Conservation (phyloP, 2,329 filamentous ascomycete species). For the Coniosporium tulheliwenetii region DNA sequence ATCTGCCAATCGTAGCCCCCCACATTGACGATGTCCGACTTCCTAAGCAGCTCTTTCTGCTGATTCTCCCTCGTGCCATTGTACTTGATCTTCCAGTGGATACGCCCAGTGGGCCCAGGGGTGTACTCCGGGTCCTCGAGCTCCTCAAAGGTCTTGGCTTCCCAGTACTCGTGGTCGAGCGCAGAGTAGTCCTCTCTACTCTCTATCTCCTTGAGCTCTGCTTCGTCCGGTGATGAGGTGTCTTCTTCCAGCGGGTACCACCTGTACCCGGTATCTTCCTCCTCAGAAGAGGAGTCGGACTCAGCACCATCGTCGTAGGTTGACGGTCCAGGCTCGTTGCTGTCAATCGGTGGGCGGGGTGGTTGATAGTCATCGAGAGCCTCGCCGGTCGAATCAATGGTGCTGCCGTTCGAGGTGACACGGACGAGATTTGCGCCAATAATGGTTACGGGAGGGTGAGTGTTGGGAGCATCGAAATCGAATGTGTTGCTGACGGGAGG, state of each 20-base stretch:
- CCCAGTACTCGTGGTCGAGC: slow-evolving; percentile 43
- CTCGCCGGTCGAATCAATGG: slow-evolving; percentile 4
- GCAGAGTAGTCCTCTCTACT: slow-evolving; percentile 35
- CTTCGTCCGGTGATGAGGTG: slow-evolving; percentile 36
- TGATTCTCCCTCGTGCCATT: slow-evolving; percentile 45
- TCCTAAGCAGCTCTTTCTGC: slow-evolving; percentile 42
- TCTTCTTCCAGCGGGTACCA: slow-evolving; percentile 44
- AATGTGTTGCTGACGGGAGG: no score
- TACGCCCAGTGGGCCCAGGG: slow-evolving; percentile 35
- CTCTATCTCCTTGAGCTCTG: slow-evolving; percentile 43
- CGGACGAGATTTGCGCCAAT: slow-evolving; percentile 1
- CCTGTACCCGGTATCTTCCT: no score
- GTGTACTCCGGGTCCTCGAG: slow-evolving; percentile 43
- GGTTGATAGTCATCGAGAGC: slow-evolving; percentile 14
- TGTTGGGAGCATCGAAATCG: no score
- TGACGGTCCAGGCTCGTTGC: no score
- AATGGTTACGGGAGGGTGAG: neutral
- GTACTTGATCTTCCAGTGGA: slow-evolving; percentile 44
- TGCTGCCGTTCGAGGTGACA: slow-evolving; percentile 3
- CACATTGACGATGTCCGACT: slow-evolving; percentile 37
- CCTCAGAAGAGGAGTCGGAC: no score
- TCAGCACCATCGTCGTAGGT: no score
- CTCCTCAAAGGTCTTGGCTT: slow-evolving; percentile 37
- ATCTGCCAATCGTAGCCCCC: slow-evolving; percentile 49
- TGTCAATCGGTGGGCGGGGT: neutral